phyloP scores from a whole-genome alignment of 495 filamentous ascomycete genomes.

The Aspergillus ostianus region DNA sequence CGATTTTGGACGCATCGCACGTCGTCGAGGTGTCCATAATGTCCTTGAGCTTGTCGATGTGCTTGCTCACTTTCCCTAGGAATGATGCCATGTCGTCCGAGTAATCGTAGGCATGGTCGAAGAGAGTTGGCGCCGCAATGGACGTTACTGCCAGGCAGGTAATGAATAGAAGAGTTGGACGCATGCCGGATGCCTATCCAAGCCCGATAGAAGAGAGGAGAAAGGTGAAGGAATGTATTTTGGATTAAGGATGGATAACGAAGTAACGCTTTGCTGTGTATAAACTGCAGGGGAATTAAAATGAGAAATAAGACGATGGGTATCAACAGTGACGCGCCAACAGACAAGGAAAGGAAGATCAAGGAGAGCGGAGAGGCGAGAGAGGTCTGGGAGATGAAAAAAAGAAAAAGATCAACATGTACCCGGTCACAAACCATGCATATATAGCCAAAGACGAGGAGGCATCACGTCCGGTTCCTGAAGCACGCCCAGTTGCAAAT shows the following conservation, averaged over 20 bases:
- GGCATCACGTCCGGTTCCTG: neutral
- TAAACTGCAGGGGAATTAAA: no score
- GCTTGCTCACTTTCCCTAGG: constrained; percentile 39
- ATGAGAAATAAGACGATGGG: neutral
- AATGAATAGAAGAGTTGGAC: constrained; percentile 25
- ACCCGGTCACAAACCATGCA: neutral
- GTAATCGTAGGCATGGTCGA: constrained; percentile 38
- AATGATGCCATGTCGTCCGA: constrained; percentile 37
- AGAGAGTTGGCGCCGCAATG: constrained; percentile 35
- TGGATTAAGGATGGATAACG: neutral
- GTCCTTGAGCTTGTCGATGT: constrained; percentile 29
- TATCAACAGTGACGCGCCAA: neutral
- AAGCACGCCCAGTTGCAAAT: constrained; percentile 13
- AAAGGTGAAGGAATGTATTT: neutral
- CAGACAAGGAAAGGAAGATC: neutral
- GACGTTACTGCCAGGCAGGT: constrained; percentile 32
- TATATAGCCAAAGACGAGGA: constrained; percentile 12
- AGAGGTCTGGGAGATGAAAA: neutral
- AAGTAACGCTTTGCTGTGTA: neutral
- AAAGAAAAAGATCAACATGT: neutral
- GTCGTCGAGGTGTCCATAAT: constrained; percentile 17
- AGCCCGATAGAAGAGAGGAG: neutral
- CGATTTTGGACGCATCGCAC: constrained; percentile 41
- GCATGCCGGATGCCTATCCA: constrained; percentile 29
- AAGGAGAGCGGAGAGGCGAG: neutral